Evolutionary conservation across 495 filamentous ascomycete species (phyloP).

Genomic region (Clohesyomyces aquaticus): DNA sequence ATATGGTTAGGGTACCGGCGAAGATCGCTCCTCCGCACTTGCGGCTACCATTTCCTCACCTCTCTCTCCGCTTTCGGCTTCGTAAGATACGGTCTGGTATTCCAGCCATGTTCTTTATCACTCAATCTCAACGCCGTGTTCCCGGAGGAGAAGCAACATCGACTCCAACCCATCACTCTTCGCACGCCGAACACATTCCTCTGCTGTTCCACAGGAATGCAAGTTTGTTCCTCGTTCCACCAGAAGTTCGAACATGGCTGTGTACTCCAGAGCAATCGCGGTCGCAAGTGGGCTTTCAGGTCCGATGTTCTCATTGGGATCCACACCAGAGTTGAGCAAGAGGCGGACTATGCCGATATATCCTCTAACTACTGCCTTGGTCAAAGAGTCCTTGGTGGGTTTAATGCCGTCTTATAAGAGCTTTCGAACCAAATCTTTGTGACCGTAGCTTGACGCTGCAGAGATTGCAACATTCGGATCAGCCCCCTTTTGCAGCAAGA

Average conservation of each 20-base stretch:
- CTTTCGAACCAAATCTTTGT: background rate
- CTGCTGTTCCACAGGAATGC: background rate
- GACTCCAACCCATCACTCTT: slow-evolving; percentile 1
- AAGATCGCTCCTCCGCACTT: too few relatives aligned
- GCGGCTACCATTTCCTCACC: too few relatives aligned
- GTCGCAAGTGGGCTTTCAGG: too few relatives aligned
- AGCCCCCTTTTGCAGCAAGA: background rate
- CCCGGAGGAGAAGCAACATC: background rate
- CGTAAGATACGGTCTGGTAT: too few relatives aligned
- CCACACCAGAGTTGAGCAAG: slow-evolving; percentile 22
- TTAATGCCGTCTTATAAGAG: background rate
- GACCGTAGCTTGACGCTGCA: background rate
- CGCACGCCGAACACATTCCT: background rate
- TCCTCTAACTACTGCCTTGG: background rate
- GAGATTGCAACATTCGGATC: background rate
- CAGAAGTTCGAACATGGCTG: slow-evolving; percentile 1
- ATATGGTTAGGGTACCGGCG: too few relatives aligned
- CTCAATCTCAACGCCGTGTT: slow-evolving; percentile 5
- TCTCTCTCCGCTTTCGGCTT: too few relatives aligned
- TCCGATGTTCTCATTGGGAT: background rate
- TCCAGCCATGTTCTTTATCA: too few relatives aligned
- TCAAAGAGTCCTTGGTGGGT: background rate
- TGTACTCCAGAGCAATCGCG: background rate
- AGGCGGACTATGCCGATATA: background rate
- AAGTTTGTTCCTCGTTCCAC: slow-evolving; percentile 2